Evolutionary conservation across 352 stramenopile genomes (phyloP), one percentile per base, ranked within the genome.

Genomic region (Globisporangium yorkense): DNA sequence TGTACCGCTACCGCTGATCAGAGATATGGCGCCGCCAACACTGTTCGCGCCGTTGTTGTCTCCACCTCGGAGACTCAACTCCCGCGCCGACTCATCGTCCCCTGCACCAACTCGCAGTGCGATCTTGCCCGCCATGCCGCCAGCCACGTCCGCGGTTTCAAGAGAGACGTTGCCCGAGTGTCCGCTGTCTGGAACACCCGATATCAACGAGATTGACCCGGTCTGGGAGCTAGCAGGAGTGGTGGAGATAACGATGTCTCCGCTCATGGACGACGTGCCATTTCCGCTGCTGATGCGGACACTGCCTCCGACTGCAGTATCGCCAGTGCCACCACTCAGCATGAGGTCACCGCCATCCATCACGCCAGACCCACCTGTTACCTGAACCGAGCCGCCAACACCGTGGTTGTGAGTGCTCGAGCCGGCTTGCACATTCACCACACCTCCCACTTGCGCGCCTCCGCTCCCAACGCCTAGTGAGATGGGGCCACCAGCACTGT

Each of bases 401-500:
- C 66, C 58, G 15, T 24, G 16, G 20, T 24, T 21, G 3, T 53
- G 50, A 31, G 13, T 65, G 29, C 50, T 53, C 7, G 47, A 18
- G 9, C 57, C 48, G 7, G 40, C 48, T 51, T 16, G 18, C 48
- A 62, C 15, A 15, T 15, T 44, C 41, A 62, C 20, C 7, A 40
- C 39, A 1, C 49, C 57, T 13, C 48, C 48, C 2, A 45, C n/a
- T 24, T 13, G 8, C 7, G 49, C 50, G 39, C 49, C 21, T 29
- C 49, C 37, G 12, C 51, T 57, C 13, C 69, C 69, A 21, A 61
- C 45, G 15, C 51, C 67, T 1, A 70, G 24, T 16, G 40, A 24
- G 35, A 78, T 63, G 0, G 63, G 62, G 27, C 70, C 70, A 39
- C 61, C 61, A 37, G 57, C 68, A 7, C 70, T 67, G 37, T 59